phyloP scores from a whole-genome alignment of 2,329 filamentous ascomycete species.

The Coniochaeta sp. region DNA sequence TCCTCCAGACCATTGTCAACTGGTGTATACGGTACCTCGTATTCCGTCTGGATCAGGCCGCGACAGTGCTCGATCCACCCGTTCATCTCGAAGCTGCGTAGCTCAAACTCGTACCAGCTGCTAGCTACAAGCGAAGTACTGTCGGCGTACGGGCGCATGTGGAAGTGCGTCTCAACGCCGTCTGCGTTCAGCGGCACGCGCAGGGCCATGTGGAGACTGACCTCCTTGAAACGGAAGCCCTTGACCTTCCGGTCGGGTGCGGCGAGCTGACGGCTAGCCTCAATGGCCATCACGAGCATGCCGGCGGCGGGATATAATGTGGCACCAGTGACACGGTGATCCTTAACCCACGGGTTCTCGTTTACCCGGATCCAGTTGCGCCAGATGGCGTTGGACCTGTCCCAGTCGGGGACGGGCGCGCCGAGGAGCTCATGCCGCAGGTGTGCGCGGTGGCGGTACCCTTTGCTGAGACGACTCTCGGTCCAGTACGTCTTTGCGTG shows the following conservation, averaged over 20 bases:
- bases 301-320: slow-evolving; percentile 28
- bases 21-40: background rate
- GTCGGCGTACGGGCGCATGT: background rate
- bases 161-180: background rate
- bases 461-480: slow-evolving; percentile 20
- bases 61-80: background rate
- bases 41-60: background rate
- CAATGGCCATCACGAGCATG: slow-evolving; percentile 26
- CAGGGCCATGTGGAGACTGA: background rate
- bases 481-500: slow-evolving; percentile 26
- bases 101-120: background rate
- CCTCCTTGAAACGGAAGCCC: background rate
- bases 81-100: background rate
- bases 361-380: slow-evolving; percentile 15
- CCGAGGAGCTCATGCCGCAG: slow-evolving; percentile 33
- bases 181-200: background rate
- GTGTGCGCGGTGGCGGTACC: slow-evolving; percentile 20
- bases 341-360: slow-evolving; percentile 24
- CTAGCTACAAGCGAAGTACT: background rate
- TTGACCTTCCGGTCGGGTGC: background rate
- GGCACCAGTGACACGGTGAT: slow-evolving; percentile 13
- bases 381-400: slow-evolving; percentile 18
- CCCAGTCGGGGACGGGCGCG: slow-evolving; percentile 11
- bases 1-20: background rate
- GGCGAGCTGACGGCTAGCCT: background rate